These are phyloP conservation scores for Neofusicoccum cordaticola DNA, from an alignment of 2,329 filamentous ascomycete species.

Conservation along the genomic window DNA sequence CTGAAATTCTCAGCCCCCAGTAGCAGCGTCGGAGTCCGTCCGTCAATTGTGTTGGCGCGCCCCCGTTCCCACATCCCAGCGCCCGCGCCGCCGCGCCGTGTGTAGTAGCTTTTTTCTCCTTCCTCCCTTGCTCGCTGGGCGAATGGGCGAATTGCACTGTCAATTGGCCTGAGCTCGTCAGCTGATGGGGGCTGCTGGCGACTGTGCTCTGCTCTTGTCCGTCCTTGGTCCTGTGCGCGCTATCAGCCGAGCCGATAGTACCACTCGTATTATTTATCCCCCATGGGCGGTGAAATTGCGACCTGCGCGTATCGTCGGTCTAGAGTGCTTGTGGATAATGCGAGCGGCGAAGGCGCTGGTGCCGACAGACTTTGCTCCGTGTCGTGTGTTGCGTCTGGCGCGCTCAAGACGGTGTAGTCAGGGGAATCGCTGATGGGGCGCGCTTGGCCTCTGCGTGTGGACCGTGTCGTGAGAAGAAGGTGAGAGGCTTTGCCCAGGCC, in stretches of 20 bases:
- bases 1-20: not conserved
- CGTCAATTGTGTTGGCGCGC: too few species aligned
- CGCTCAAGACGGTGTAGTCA: slow-evolving; percentile 12
- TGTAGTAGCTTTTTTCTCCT: too few species aligned
- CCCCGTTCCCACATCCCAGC: too few species aligned
- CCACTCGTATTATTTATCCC: slow-evolving; percentile 3
- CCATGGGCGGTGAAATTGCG: slow-evolving; percentile 6
- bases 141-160: too few species aligned
- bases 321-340: not conserved
- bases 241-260: slow-evolving; percentile 10
- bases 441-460: slow-evolving; percentile 2
- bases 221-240: not conserved
- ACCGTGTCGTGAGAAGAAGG: not conserved
- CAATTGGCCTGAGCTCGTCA: not conserved
- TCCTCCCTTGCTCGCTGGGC: too few species aligned
- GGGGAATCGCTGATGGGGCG: not conserved
- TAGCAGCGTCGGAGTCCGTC: too few species aligned
- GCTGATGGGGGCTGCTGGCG: not conserved
- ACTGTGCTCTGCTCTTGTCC: not conserved
- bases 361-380: not conserved
- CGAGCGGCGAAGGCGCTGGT: not conserved
- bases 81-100: too few species aligned
- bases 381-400: not conserved
- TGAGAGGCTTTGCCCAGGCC: not conserved
- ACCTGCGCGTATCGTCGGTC: not conserved